phyloP scores from a whole-genome alignment of 179 eudicot species.

The Gypsophila paniculata region DNA sequence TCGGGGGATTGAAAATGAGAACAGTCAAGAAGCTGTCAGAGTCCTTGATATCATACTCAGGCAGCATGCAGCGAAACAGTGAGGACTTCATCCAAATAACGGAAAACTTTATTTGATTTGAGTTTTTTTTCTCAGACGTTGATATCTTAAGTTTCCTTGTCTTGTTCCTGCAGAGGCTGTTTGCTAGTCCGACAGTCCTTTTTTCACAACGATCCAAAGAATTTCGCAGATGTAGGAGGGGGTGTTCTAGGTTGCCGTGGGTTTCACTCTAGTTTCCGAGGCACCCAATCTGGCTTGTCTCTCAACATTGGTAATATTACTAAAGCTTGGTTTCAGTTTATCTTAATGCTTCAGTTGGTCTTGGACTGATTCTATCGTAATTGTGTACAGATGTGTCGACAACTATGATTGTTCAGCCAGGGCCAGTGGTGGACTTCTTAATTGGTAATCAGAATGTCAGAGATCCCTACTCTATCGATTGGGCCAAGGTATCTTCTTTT shows the following conservation, averaged over 20 bases:
- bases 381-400: conserved; percentile 69
- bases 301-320: conserved; percentile 59
- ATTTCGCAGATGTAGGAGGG: conserved; percentile 82
- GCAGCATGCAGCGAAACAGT: conserved; percentile 94
- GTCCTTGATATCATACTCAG: conserved; percentile 82
- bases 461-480: conserved; percentile 76
- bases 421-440: conserved; percentile 82
- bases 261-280: conserved; percentile 87
- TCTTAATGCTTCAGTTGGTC: not conserved
- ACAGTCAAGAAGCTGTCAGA: conserved; percentile 74
- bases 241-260: conserved; percentile 95
- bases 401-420: conserved; percentile 95
- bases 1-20: conserved; percentile 82
- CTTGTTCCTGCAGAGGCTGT: conserved; percentile 68
- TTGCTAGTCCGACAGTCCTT: conserved; percentile 87
- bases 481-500: conserved; percentile 63
- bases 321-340: not conserved
- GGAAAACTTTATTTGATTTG: not conserved
- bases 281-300: conserved; percentile 83
- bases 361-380: conserved; percentile 10
- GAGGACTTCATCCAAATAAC: conserved; percentile 21
- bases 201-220: conserved; percentile 75
- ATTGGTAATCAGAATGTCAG: conserved; percentile 81
- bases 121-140: not conserved
- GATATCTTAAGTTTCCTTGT: not conserved